Evolutionary conservation across 805 yeast genomes (phyloP), one percentile per base, ranked within the genome.

Genomic region (Teunomyces gatunensis): DNA sequence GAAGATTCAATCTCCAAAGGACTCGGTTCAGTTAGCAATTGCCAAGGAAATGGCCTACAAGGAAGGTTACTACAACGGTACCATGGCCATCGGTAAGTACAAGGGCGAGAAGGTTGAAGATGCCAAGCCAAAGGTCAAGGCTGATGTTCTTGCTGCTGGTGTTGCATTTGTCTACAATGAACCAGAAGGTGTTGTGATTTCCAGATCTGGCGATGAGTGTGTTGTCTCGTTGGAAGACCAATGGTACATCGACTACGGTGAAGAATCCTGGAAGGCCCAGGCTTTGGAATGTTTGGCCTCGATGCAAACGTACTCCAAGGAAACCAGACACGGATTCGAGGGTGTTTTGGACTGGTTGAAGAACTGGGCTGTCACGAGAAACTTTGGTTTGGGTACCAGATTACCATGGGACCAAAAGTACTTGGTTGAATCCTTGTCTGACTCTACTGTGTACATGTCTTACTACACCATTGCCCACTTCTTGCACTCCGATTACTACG

Each of bases 211-310:
- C 56, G 99, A 94, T 66, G 89, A 84, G 50, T 94, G 99, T 79
- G 84, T 92, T 59, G 99, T 94, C 35, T 89, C 98, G 5, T 80
- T 94, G 45, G 98, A 95, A 73, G 98, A 94, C 71, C 99, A 94
- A 77, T 94, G 99, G 99, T 94, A 83, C 69, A 80, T 89, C 59
- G 97, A 94, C 67, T 94, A 94, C 62, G 99, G 99, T 78, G 99
- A 94, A 79, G 89, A 81, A 57, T 57, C 71, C 12, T 94, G 99
- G 99, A 88, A 87, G 64, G 69, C 75, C 12, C 81, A 80, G 64
- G 95, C 97, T 46, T 71, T 83, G 53, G 94, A 86, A 59, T 86
- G 96, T 66, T 78, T 94, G 52, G 77, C 76, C 41, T 65, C 69
- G 50, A 84, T 94, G 92, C 80, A 87, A 65, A 79, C 91, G 9